Conservation (phyloP, 202 grass and related monocot species). For the Carex sylvatica region DNA sequence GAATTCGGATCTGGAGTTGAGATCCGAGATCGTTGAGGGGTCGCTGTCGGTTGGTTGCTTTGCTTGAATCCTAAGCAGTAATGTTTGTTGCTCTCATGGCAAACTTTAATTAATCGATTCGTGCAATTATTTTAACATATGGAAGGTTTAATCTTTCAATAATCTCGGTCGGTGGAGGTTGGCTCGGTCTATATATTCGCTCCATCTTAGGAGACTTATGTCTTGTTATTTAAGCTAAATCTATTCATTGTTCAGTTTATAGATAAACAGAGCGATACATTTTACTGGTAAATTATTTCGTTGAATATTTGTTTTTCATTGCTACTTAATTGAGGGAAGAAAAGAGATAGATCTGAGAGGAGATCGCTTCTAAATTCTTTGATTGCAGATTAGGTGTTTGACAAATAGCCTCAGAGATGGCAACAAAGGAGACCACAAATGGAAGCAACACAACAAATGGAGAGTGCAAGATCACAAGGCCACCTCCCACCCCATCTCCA, state of each 20-base stretch:
- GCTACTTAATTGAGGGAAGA: neutral
- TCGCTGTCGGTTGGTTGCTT: slow-evolving; percentile 55
- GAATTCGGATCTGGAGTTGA: slow-evolving; percentile 33
- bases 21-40: slow-evolving; percentile 45
- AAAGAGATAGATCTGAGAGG: slow-evolving; percentile 19
- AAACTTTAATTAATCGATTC: slow-evolving; percentile 24
- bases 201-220: slow-evolving; percentile 17
- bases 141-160: slow-evolving; percentile 21
- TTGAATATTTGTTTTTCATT: neutral
- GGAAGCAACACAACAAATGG: slow-evolving; percentile 54
- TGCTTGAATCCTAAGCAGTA: slow-evolving; percentile 59
- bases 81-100: slow-evolving; percentile 21
- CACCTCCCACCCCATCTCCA: slow-evolving; percentile 83
- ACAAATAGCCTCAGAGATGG: slow-evolving; percentile 43
- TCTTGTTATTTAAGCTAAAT: neutral
- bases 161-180: slow-evolving; percentile 26
- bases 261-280: neutral
- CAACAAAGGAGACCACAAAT: slow-evolving; percentile 46
- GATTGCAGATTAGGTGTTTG: slow-evolving; percentile 36
- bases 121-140: slow-evolving; percentile 18
- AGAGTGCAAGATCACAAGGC: slow-evolving; percentile 61
- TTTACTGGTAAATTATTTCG: slow-evolving; percentile 28
- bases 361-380: slow-evolving; percentile 28
- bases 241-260: neutral
- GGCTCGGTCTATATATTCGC: slow-evolving; percentile 20